phyloP scores from a whole-genome alignment of 352 stramenopile genomes.

The Phytopythium boreale region DNA sequence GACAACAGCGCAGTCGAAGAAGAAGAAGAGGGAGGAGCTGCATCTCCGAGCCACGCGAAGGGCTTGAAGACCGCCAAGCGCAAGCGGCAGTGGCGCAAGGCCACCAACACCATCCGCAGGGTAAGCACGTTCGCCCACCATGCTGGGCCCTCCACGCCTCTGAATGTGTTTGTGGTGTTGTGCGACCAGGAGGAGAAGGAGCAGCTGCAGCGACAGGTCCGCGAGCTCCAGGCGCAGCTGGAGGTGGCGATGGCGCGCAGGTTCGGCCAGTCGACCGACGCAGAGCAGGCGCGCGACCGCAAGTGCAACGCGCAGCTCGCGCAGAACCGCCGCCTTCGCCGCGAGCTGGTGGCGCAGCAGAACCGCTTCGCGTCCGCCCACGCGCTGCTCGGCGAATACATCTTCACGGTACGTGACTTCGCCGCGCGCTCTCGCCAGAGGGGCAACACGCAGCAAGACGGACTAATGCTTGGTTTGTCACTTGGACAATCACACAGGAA shows the following conservation, averaged over 20 bases:
- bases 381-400: conserved; percentile 33
- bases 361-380: conserved; percentile 24
- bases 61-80: neutral
- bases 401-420: conserved; percentile 24
- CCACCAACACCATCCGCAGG: conserved; percentile 1
- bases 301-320: conserved; percentile 22
- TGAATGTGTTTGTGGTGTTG: neutral
- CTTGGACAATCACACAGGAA: conserved; percentile 23
- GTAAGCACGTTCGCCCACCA: neutral
- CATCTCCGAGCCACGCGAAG: neutral
- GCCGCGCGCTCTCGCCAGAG: too few species aligned
- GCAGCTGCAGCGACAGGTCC: conserved; percentile 23
- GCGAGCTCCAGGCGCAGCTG: conserved; percentile 26
- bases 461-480: neutral
- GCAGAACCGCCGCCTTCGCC: conserved; percentile 22
- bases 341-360: conserved; percentile 25
- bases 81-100: conserved; percentile 3
- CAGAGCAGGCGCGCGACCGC: conserved; percentile 13
- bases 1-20: neutral
- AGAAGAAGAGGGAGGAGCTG: too few species aligned
- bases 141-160: neutral
- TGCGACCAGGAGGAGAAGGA: conserved; percentile 29
- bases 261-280: conserved; percentile 13
- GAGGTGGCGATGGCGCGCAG: conserved; percentile 18
- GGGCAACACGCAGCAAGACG: neutral